Evolutionary conservation across 164 flowering plant species (phyloP).

Genomic region (grape (Vitis vinifera)): ASM3070453v1 NC_081817.1:6313501-6314000

Average conservation of each 20-base stretch:
- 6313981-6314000: slow-evolving; percentile 1
- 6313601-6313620: background rate
- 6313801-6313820: too few relatives aligned
- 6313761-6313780: too few relatives aligned
- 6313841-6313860: background rate
- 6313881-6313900: background rate
- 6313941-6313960: background rate
- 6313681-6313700: too few relatives aligned
- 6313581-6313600: background rate
- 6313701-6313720: too few relatives aligned
- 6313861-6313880: background rate
- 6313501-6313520: background rate
- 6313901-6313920: slow-evolving; percentile 1
- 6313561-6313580: background rate
- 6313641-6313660: too few relatives aligned
- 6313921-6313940: background rate
- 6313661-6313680: too few relatives aligned
- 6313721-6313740: too few relatives aligned
- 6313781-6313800: too few relatives aligned
- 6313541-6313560: slow-evolving; percentile 29
- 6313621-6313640: too few relatives aligned
- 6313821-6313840: background rate
- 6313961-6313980: background rate
- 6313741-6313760: too few relatives aligned
- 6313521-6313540: slow-evolving; percentile 51